Percentiles rank a stretch among this genome's conserved stretches.
Evolutionary conservation across 306 rosid genomes (phyloP).

Genomic region (Quercus bicolor): DNA sequence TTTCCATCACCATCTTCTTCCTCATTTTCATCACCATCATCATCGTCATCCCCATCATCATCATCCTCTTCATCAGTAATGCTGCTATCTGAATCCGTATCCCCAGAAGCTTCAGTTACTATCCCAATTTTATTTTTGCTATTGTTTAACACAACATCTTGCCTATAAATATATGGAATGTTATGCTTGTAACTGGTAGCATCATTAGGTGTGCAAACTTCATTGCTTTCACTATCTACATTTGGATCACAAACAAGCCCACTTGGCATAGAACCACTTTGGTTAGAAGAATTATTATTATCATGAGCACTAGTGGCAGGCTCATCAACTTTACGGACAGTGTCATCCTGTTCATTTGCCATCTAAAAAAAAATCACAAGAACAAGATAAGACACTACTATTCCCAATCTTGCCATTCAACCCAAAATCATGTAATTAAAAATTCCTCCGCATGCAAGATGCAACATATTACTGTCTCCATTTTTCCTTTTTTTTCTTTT

Average conservation of each 20-base stretch:
- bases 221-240: slow-evolving; percentile 44
- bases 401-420: slow-evolving; percentile 10
- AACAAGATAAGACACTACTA: slow-evolving; percentile 14
- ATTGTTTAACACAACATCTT: slow-evolving; percentile 74
- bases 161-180: slow-evolving; percentile 58
- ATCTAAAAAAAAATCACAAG: slow-evolving; percentile 45
- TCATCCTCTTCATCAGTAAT: slow-evolving; percentile 66
- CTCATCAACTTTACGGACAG: slow-evolving; percentile 32
- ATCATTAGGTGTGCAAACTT: slow-evolving; percentile 31
- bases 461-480: background rate
- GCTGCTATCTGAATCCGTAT: slow-evolving; percentile 75
- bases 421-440: slow-evolving; percentile 22
- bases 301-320: slow-evolving; percentile 30
- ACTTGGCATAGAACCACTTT: slow-evolving; percentile 22
- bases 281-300: slow-evolving; percentile 21
- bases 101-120: slow-evolving; percentile 93
- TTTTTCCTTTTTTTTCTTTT: too few species aligned
- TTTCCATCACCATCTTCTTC: slow-evolving; percentile 38
- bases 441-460: slow-evolving; percentile 3
- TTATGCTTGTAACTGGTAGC: slow-evolving; percentile 27
- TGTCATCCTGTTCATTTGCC: slow-evolving; percentile 46
- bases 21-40: slow-evolving; percentile 39
- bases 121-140: slow-evolving; percentile 58
- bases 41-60: slow-evolving; percentile 38
- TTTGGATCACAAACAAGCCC: slow-evolving; percentile 23